Base-by-base conservation (phyloP, 148 eudicot genomes). In the Cornus controversa region DNA sequence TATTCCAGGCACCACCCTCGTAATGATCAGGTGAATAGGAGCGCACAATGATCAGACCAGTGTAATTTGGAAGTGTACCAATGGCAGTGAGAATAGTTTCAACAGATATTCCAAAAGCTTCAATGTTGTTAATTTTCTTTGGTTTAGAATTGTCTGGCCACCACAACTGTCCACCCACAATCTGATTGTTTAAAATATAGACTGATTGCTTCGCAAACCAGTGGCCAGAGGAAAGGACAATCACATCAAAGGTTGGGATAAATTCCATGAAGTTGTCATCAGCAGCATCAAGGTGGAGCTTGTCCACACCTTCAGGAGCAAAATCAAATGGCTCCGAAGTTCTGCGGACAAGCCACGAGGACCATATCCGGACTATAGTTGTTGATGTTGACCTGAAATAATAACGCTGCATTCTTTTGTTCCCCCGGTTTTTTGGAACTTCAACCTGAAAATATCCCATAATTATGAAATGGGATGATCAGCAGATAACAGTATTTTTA, bases 1-100 rank as follows among this genome's bases (percentile, higher is more conserved):
- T 91, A 75, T 95, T 95, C 98, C 98, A 95, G 0, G 94, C 91
- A 15, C 98, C 97, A 36, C 98, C 98, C 79, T 93, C 97, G 22
- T 95, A 95, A 78, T 95, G 98, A 79, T 95, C 98, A 2, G 97
- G 98, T 53, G 98, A 95, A 82, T 71, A 95, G 23, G 94, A 88
- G 14, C 97, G 89, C 20, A 95, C 84, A 20, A 95, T 93, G 74
- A 97, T 82, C 28, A 95, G 74, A 36, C 97, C 98, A 1, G 87
- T 88, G 85, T 68, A 95, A 60, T 90, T 89, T 0, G 90, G 90
- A 81, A 89, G 89, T 1, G 88, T 93, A 36, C 68, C 91, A 72
- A 95, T 77, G 45, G 97, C 86, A 66, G 85, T 82, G 45, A 95
- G 79, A 82, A 90, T 89, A 28, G 94, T 92, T 79, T 93, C 98